Percentiles rank a stretch among this genome's conserved stretches.
These are phyloP conservation scores for Cyamopsis tetragonoloba DNA, from an alignment of 306 rosid species.

Conservation along the genomic window DNA sequence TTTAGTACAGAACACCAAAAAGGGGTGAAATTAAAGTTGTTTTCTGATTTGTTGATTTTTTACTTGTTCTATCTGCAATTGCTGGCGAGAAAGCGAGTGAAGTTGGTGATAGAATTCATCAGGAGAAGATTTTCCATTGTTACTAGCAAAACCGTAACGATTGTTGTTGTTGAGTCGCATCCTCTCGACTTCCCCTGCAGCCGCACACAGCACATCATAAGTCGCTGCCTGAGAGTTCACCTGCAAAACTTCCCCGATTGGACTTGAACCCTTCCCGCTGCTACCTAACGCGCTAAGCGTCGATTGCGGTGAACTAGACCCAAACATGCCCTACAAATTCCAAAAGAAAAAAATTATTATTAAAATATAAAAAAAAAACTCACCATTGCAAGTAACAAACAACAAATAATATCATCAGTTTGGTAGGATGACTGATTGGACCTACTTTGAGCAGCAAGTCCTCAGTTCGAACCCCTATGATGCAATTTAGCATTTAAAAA, in stretches of 20 bases:
- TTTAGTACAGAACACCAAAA: background rate
- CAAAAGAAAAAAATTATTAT: background rate
- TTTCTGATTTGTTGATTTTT: background rate
- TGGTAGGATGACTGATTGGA: no score
- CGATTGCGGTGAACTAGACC: constrained; percentile 60
- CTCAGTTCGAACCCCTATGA: no score
- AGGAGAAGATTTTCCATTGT: no score
- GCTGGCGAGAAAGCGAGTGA: constrained; percentile 41
- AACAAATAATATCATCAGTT: no score
- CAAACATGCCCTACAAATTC: constrained; percentile 20
- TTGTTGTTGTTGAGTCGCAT: constrained; percentile 24
- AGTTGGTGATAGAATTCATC: no score
- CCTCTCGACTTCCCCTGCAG: constrained; percentile 64
- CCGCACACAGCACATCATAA: constrained; percentile 69
- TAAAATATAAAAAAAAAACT: background rate
- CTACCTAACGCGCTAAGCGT: constrained; percentile 41
- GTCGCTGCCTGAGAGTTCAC: constrained; percentile 34
- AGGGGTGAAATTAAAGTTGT: background rate
- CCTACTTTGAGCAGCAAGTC: no score
- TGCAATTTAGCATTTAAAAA: no score
- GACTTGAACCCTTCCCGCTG: constrained; percentile 48
- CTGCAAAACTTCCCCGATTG: constrained; percentile 34
- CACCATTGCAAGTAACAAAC: no score
- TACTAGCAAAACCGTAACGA: background rate
- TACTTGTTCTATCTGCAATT: constrained; percentile 52